Evolutionary conservation across 768 basidiomycete species (phyloP), one percentile per base, ranked within the genome.

Genomic region (Pulveroboletus frians): DNA sequence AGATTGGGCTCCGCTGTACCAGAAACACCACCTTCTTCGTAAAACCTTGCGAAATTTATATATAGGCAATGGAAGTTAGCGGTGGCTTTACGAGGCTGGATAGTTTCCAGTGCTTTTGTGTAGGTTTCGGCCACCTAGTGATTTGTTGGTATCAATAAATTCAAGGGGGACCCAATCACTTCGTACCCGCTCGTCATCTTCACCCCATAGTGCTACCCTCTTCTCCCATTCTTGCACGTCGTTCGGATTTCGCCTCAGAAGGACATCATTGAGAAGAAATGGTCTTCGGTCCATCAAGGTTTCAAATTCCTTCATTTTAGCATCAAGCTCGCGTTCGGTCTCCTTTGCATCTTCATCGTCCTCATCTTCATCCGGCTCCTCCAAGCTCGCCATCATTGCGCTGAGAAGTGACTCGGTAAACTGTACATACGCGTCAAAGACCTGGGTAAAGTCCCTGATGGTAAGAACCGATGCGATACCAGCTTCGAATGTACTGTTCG

Each of bases 201-300:
- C 85, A 3, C 88, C 96, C 79, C 83, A 95, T 23, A 98, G 69
- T 2, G 93, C 94, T 17, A 98, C 81, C 31, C 95, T 76, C 70
- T 99, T 99, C 72, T 98, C 96, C 96, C 96, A 99, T 66, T 99
- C 96, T 57, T 96, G 92, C 2, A 98, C 96, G 60, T 99, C 96
- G 58, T 97, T 90, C 5, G 92, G 90, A 74, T 99, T 99, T 60
- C 96, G 75, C 53, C 96, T 73, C 31, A 98, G 67, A 14, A 98
- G 71, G 11, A 98, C 96, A 60, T 97, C 94, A 59, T 99, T 99
- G 39, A 96, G 84, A 53, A 99, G 74, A 77, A 99, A 98, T 3
- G 92, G 95, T 63, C 96, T 71, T 42, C 94, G 77, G 66, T 99
- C 96, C 77, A 95, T 95, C 57, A 99, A 68, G 35, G 84, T 88